Base-by-base conservation (phyloP, 805 yeast species). In the Dipodascus albidus region DNA sequence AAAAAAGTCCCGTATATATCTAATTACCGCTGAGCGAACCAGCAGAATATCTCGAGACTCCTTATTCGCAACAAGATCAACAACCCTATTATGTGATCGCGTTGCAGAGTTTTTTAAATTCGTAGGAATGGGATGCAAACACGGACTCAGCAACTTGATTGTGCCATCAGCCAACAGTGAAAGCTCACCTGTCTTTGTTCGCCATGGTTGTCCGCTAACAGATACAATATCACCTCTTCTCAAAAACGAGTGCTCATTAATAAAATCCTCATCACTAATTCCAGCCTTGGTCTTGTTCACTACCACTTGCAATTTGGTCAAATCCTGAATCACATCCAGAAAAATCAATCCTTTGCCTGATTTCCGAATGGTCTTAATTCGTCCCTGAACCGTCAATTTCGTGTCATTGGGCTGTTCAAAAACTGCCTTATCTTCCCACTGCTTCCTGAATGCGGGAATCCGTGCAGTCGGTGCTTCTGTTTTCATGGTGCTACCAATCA, bases 101-200 rank as follows among this genome's bases (percentile, higher is more conserved):
- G 82, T 74, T 19, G 79, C 72, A 1, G 73, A 64, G 57, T 85
- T 84, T 0, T 69, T 66, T 19, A 85, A 69, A 42, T 74, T 74
- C 6, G 84, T 83, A 0, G 96, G 96, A 8, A 83, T 62, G 1
- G 85, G 83, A 53, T 76, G 78, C 53, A 88, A 72, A 19, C 90
- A 76, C 0, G 96, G 91, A 0, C 90, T 67, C 3, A 85, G 74
- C 11, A 88, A 66, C 23, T 50, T 56, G 1, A 86, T 64, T 1
- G 81, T 74, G n/a, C 63, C 55, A 0, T 69, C 67, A 11, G 82
- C 74, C 57, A 85, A 80, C 51, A 91, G 62, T 1, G 96, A 83
- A 4, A 89, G 69, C 58, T 90, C 96, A 0, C 91, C 93, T 2
- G 80, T 79, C 53, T 82, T 80, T 0, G 97, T 87, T 2, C 77